These are phyloP conservation scores for Trichoderma gracile DNA, from an alignment of 2,329 filamentous ascomycete species.

Conservation along the genomic window DNA sequence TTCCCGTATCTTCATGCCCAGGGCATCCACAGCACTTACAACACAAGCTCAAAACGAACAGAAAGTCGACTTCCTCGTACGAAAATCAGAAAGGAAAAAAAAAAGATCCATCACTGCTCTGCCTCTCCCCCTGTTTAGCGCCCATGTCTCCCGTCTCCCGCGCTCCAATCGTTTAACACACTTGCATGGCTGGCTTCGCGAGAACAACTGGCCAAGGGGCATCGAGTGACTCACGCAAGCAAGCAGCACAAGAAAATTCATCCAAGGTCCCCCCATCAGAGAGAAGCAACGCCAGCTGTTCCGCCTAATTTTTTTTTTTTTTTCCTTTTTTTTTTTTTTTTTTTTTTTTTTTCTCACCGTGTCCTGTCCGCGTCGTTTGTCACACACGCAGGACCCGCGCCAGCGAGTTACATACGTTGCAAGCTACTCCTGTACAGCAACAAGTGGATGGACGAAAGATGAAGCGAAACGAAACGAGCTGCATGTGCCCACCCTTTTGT, in stretches of 20 bases:
- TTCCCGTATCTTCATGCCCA: neutral
- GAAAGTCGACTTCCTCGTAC: too few relatives aligned
- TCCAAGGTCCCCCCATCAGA: too few relatives aligned
- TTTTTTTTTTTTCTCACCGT: constrained; percentile 7
- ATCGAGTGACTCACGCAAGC: constrained; percentile 30
- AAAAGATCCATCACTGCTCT: neutral
- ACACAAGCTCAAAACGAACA: too few relatives aligned
- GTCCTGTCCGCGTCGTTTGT: constrained; percentile 27
- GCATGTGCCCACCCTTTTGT: constrained; percentile 12
- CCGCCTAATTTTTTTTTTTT: too few relatives aligned
- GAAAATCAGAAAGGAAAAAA: neutral
- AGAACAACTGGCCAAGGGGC: constrained; percentile 30
- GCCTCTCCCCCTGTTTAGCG: constrained; percentile 7
- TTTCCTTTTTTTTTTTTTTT: too few relatives aligned
- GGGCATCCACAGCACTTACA: too few relatives aligned
- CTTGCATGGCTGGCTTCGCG: constrained; percentile 24
- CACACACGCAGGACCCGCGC: constrained; percentile 21
- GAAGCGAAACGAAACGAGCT: neutral
- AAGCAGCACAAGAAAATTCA: too few relatives aligned
- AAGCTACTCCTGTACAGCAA: neutral
- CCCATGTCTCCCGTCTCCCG: constrained; percentile 1
- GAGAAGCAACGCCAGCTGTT: constrained; percentile 18
- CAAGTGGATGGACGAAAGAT: constrained; percentile 21
- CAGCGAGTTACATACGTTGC: neutral
- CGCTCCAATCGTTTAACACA: constrained; percentile 18